Percentiles rank a stretch among this genome's conserved stretches.
Evolutionary conservation across 1,284 basidiomycete species (phyloP).

Genomic region (Coriolopsis trogii): DNA sequence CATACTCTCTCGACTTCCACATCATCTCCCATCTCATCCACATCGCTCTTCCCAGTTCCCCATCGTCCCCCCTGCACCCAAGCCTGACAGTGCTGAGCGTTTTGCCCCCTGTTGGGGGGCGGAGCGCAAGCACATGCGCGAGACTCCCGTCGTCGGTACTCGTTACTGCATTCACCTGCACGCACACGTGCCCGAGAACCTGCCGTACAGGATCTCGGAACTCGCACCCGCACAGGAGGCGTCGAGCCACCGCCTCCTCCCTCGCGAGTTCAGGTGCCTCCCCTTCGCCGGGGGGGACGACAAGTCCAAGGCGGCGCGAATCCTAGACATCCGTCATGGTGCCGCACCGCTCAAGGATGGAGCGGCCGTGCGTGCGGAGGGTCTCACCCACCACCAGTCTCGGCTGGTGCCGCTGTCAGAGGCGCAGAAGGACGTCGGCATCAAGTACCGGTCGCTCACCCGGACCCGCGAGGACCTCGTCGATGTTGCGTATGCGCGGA

Average conservation of each 20-base stretch:
- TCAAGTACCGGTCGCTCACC: constrained; percentile 19
- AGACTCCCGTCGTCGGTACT: constrained; percentile 12
- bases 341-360: constrained; percentile 9
- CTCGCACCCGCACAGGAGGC: constrained; percentile 15
- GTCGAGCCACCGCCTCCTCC: constrained; percentile 9
- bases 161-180: constrained; percentile 17
- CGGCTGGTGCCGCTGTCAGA: constrained; percentile 9
- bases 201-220: constrained; percentile 13
- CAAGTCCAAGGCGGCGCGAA: background rate
- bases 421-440: constrained; percentile 16
- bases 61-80: constrained; percentile 8
- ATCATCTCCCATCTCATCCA: background rate
- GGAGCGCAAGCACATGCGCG: background rate
- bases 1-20: background rate
- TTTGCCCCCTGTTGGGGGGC: constrained; percentile 2
- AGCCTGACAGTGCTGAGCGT: constrained; percentile 6
- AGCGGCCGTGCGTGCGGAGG: constrained; percentile 14
- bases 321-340: background rate
- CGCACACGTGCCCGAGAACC: constrained; percentile 16
- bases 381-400: constrained; percentile 17
- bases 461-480: constrained; percentile 10
- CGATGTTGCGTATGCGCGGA: constrained; percentile 5
- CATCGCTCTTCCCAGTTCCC: constrained; percentile 5
- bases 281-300: constrained; percentile 12
- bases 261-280: constrained; percentile 17